Conservation (phyloP, 352 stramenopile species). For the Pythium phragmiticola region DNA sequence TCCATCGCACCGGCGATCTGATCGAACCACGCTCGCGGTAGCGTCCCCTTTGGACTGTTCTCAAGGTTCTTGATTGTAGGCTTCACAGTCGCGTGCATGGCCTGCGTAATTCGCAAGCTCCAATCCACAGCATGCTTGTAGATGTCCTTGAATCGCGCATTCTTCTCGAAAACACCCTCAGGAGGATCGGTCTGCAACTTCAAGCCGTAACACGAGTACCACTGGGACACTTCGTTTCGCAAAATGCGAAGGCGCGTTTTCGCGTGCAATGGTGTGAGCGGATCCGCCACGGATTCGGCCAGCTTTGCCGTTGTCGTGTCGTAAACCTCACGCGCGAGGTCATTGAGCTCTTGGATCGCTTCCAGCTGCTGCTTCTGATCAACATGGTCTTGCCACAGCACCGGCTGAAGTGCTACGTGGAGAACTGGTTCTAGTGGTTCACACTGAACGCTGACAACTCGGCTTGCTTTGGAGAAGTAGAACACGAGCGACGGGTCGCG, state of each 20-base stretch:
- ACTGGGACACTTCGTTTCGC: conserved; percentile 80
- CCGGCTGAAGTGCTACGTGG: conserved; percentile 78
- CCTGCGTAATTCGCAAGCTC: conserved; percentile 75
- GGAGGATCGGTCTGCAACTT: conserved; percentile 74
- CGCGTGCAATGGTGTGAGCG: conserved; percentile 62
- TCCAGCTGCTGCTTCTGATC: conserved; percentile 63
- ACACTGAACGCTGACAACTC: conserved; percentile 75
- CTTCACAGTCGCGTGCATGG: conserved; percentile 79
- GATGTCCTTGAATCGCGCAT: conserved; percentile 79
- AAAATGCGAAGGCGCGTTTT: conserved; percentile 76
- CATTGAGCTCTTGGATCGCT: conserved; percentile 71
- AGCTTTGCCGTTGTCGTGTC: conserved; percentile 76
- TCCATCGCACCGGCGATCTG: conserved; percentile 55
- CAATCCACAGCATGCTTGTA: conserved; percentile 75
- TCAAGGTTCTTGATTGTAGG: conserved; percentile 58
- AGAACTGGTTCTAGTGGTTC: conserved; percentile 81
- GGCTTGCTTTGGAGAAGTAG: conserved; percentile 73
- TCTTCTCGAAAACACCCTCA: conserved; percentile 75
- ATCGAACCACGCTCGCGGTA: conserved; percentile 80
- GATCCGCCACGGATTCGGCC: conserved; percentile 69
- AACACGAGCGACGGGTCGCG: conserved; percentile 68
- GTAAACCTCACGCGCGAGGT: conserved; percentile 73
- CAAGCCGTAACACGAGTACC: conserved; percentile 76
- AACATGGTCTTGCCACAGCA: conserved; percentile 80
- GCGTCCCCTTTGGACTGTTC: conserved; percentile 67